Evolutionary conservation across 2,329 filamentous ascomycete genomes (phyloP).

Genomic region (Claviceps citrina): DNA sequence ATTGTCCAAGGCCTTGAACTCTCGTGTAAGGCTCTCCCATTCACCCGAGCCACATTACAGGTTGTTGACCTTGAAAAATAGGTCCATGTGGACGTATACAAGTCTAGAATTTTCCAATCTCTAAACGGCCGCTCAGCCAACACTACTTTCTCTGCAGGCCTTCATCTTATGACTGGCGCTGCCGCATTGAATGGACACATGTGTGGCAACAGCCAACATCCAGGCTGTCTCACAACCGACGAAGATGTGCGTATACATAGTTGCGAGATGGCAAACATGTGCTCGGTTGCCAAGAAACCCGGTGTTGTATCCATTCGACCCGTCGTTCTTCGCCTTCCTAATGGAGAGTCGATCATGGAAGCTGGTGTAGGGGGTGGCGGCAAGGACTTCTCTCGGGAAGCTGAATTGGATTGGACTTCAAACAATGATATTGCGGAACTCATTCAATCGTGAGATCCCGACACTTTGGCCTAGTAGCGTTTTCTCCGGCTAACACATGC

Average conservation of each 20-base stretch:
- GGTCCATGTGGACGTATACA: slow-evolving; percentile 75
- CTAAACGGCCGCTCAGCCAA: slow-evolving; percentile 33
- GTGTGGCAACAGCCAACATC: slow-evolving; percentile 54
- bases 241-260: slow-evolving; percentile 59
- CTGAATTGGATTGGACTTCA: slow-evolving; percentile 47
- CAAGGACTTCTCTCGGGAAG: slow-evolving; percentile 54
- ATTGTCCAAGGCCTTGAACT: slow-evolving; percentile 52
- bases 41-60: background rate
- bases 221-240: slow-evolving; percentile 57
- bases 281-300: slow-evolving; percentile 28
- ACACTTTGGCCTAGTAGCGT: too few species aligned
- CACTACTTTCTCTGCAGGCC: slow-evolving; percentile 23
- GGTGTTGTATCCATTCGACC: slow-evolving; percentile 63
- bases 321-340: slow-evolving; percentile 48
- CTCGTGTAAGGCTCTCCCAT: slow-evolving; percentile 31
- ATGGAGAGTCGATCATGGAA: slow-evolving; percentile 53
- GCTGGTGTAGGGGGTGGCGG: slow-evolving; percentile 65
- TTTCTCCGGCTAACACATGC: background rate
- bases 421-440: slow-evolving; percentile 37
- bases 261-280: slow-evolving; percentile 60
- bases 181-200: slow-evolving; percentile 56
- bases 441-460: slow-evolving; percentile 17
- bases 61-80: slow-evolving; percentile 16
- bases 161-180: slow-evolving; percentile 40
- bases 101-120: slow-evolving; percentile 54